A percentile compares a stretch with the other conserved stretches of the same genome.
Evolutionary conservation across 2,329 filamentous ascomycete genomes (phyloP).

Genomic region (Alternaria arborescens): DNA sequence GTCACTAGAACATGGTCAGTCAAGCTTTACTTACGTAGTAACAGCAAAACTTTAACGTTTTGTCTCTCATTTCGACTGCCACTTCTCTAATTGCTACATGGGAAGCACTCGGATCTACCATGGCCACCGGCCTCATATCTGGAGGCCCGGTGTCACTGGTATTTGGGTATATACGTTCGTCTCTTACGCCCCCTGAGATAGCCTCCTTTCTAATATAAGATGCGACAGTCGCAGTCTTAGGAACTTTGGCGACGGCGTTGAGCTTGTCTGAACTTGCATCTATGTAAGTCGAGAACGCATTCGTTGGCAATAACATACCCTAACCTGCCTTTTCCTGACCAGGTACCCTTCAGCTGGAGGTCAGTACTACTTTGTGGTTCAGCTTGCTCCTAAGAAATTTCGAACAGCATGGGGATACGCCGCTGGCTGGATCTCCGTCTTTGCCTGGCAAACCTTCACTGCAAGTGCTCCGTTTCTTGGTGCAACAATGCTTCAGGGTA

Average conservation of each 20-base stretch:
- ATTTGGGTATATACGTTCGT: slow-evolving; percentile 14
- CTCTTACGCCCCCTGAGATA: background rate
- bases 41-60: slow-evolving; percentile 6
- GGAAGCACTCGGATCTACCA: slow-evolving; percentile 15
- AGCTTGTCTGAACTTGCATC: slow-evolving; percentile 12
- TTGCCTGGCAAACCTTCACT: slow-evolving; percentile 49
- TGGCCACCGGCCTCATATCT: slow-evolving; percentile 13
- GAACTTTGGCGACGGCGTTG: slow-evolving; percentile 10
- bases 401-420: slow-evolving; percentile 4
- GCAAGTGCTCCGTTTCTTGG: slow-evolving; percentile 33
- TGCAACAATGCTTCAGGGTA: slow-evolving; percentile 32
- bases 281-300: slow-evolving; percentile 5
- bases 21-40: background rate
- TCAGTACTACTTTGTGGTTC: slow-evolving; percentile 15
- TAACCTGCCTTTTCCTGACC: background rate
- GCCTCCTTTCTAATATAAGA: background rate
- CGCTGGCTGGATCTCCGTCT: slow-evolving; percentile 32
- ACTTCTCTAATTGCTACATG: slow-evolving; percentile 17
- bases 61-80: slow-evolving; percentile 11
- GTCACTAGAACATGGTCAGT: background rate
- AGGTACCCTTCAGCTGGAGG: slow-evolving; percentile 17
- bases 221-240: slow-evolving; percentile 4
- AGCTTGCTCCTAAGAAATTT: slow-evolving; percentile 8
- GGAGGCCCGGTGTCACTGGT: slow-evolving; percentile 16
- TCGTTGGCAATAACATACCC: background rate